These are phyloP conservation scores for Myxozyma vanderwaltii DNA, from an alignment of 805 yeast species.

Conservation along the genomic window DNA sequence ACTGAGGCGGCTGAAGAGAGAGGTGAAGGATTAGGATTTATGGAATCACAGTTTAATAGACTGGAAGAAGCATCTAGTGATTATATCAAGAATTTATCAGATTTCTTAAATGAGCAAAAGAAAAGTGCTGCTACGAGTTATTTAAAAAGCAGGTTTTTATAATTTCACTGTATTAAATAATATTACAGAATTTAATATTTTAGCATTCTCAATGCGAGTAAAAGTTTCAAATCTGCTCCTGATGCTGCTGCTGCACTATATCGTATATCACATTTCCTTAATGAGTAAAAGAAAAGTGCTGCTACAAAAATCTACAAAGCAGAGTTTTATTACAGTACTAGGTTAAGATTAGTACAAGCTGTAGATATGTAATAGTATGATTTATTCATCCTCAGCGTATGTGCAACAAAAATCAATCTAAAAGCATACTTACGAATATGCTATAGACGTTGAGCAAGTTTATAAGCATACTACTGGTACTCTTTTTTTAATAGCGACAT, in stretches of 20 bases:
- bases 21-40: slow-evolving; percentile 30
- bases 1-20: slow-evolving; percentile 24
- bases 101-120: slow-evolving; percentile 25
- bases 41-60: slow-evolving; percentile 24
- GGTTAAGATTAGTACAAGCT: too few relatives aligned
- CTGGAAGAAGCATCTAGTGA: slow-evolving; percentile 33
- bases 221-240: too few relatives aligned
- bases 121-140: slow-evolving; percentile 24
- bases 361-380: too few relatives aligned
- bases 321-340: too few relatives aligned
- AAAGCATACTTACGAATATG: not conserved
- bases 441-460: not conserved
- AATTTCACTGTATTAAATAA: too few relatives aligned
- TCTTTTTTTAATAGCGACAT: not conserved
- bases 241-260: too few relatives aligned
- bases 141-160: slow-evolving; percentile 26
- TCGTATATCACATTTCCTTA: too few relatives aligned
- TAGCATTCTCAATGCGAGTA: too few relatives aligned
- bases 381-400: too few relatives aligned
- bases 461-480: not conserved
- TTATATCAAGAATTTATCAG: slow-evolving; percentile 24
- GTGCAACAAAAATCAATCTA: too few relatives aligned
- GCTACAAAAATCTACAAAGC: too few relatives aligned
- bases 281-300: too few relatives aligned
- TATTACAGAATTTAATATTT: not conserved